Base-by-base conservation (phyloP, 2,329 filamentous ascomycete species). In the Pseudocercospora eumusae region DNA sequence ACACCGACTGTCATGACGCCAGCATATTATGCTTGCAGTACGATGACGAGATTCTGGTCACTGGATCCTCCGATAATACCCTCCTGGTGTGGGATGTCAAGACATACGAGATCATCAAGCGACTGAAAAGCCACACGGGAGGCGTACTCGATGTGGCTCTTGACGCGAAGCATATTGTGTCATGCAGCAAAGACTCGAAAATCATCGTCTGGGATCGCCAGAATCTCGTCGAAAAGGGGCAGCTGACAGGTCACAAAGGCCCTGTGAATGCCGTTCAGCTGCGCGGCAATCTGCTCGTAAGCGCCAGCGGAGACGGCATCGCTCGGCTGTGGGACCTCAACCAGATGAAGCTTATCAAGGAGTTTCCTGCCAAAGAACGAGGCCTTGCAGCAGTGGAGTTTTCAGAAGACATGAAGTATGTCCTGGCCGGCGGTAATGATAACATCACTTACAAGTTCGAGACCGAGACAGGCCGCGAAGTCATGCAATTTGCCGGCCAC, bases 241-340 rank as follows among this genome's bases (percentile, higher is more conserved):
- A 91, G 71, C 84, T 99, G 54, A 84, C 86, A 36, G 95, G 93
- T 7, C 95, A 99, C 76, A 83, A 86, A 1, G 95, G 95, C 0
- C 95, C 95, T 1, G 95, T 99, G 68, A 99, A 99, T 73, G 93
- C 95, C 1, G 92, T 99, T 4, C 93, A 98, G 78, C 86, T 99
- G 76, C 90, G 93, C 58, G 93, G 92, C 63, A 93, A 96, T 77
- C 88, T 92, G 6, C 88, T 98, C 54, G 93, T 97, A 28, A 96
- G 91, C 53, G 96, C 95, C 73, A 95, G 90, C 59, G 95, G 95
- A 60, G 95, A 99, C 76, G 95, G 95, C 70, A 85, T 89, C 56
- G 92, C 96, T 65, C 96, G 96, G 79, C 82, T 99, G 61, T 99
- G 95, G 95, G 96, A 97, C 75, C 88, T 98, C 61, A 88, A 92